Evolutionary conservation across 2,329 filamentous ascomycete genomes (phyloP), one percentile per base, ranked within the genome.

Genomic region (Cladophialophora exuberans): DNA sequence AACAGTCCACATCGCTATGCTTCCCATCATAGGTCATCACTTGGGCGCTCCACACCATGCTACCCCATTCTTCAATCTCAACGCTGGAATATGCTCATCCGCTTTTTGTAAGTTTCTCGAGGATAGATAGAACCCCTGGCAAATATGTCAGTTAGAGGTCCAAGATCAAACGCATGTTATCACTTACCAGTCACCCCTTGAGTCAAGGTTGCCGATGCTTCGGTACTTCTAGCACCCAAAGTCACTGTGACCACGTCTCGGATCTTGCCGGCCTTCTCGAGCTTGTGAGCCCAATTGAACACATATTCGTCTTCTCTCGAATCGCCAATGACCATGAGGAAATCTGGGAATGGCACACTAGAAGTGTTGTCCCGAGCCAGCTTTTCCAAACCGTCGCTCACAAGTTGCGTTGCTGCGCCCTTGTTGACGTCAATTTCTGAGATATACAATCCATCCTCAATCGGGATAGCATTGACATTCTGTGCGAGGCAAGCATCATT

Each of bases 271-370:
- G 80, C 74, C 2, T 81, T 78, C 18, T 79, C 79, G 9, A 96
- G 75, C 44, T 83, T 79, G 73, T 97, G 96, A 15, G 93, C 94
- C 93, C 94, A 97, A 59, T 86, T 86, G 76, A 96, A 97, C 17
- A 96, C 88, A 64, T 90, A 88, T 69, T 97, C 93, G 62, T 97
- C 94, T 64, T 97, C 93, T 26, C 93, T 86, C 36, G 92, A 90
- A 67, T 97, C 92, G 31, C 93, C 93, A 28, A 92, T 83, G 5
- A 96, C 89, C 75, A 97, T 84, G 53, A 97, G 73, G 71, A 97
- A 97, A 68, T 97, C 90, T 0, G 90, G 82, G 0, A 62, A 17
- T 53, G 52, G 15, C 49, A n/a, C 65, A 67, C 59, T 67, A n/a
- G n/a, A n/a, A n/a, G n/a, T n/a, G 67, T 63, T 73, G 72, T 67